Evolutionary conservation across 805 yeast genomes (phyloP), one percentile per base, ranked within the genome.

Genomic region (Pichia ethanolica): DNA sequence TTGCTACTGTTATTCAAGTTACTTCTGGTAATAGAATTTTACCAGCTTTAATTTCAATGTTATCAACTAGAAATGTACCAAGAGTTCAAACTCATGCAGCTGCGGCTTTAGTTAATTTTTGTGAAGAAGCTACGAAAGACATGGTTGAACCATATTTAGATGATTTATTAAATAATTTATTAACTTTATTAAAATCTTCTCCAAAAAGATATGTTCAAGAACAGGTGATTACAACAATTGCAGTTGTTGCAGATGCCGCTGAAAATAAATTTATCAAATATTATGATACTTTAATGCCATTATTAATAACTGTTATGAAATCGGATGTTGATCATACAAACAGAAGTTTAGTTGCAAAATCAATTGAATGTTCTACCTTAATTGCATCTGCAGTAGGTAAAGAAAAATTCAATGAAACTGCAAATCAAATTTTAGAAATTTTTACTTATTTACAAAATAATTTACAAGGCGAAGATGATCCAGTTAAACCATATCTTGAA

Each of bases 51-150:
- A 86, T 93, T 48, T 81, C 95, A 11, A 88, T 79, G 72, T 75
- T 93, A 46, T 81, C 83, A 3, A 73, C 76, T 53, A 77, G 77
- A 54, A 80, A 89, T 44, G 90, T 84, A 50, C 91, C 95, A 46
- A 75, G 98, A 61, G 99, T 93, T 27, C 98, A 91, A 70, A 88
- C 97, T 0, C 99, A 93, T 63, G 98, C 97, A 14, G 97, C 99
- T 40, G 99, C 99, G 46, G 99, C 99, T 0, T 73, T 91, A 59
- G 98, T 93, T 42, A 93, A 93, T 65, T 93, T 93, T 65, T 81
- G 91, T 39, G 99, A 93, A 68, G 89, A 86, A 55, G 96, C 98
- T 2, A 71, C 87, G 6, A 86, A 88, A 61, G 95, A 86, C 53
- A 79, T 83, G 10, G 71, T 93, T 58, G 97, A 89, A 61, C 98